Percentiles rank a stretch among this genome's conserved stretches.
These are phyloP conservation scores for Chaetothyriales sp. DNA, from an alignment of 2,329 filamentous ascomycete genomes.

Conservation along the genomic window DNA sequence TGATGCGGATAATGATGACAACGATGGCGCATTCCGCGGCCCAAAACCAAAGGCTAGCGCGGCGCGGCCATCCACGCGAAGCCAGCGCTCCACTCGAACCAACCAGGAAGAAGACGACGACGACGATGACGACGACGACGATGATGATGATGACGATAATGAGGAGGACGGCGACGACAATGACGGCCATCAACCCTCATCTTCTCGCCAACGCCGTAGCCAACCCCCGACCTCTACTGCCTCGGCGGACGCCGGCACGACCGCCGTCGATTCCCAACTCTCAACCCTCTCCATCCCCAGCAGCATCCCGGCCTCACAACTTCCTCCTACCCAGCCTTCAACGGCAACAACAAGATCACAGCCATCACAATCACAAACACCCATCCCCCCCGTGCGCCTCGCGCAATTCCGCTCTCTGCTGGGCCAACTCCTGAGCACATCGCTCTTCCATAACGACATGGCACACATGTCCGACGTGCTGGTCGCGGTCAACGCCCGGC, in stretches of 20 bases:
- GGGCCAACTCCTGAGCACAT: constrained; percentile 67
- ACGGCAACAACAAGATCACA: constrained; percentile 15
- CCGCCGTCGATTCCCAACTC: constrained; percentile 26
- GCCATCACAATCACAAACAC: constrained; percentile 28
- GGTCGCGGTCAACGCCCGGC: constrained; percentile 62
- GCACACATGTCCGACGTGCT: constrained; percentile 64
- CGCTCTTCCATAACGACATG: constrained; percentile 76
- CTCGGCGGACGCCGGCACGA: constrained; percentile 26
- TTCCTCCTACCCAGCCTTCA: constrained; percentile 31
- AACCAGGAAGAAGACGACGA: constrained; percentile 6
- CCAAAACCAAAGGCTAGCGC: constrained; percentile 17
- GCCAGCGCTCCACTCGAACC: constrained; percentile 13
- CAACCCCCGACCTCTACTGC: constrained; percentile 3
- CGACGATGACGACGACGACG: constrained; percentile 40
- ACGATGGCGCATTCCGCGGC: constrained; percentile 17
- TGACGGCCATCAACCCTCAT: constrained; percentile 9
- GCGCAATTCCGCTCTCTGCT: constrained; percentile 65
- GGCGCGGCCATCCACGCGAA: constrained; percentile 14
- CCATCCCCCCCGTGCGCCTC: constrained; percentile 46
- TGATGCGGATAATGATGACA: constrained; percentile 19
- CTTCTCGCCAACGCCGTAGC: not conserved
- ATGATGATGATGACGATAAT: constrained; percentile 37
- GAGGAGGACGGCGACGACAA: constrained; percentile 37
- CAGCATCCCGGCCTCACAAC: constrained; percentile 65
- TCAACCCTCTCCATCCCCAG: constrained; percentile 53